Evolutionary conservation across 2,329 filamentous ascomycete genomes (phyloP).

Genomic region (Monosporascus sp.): DNA sequence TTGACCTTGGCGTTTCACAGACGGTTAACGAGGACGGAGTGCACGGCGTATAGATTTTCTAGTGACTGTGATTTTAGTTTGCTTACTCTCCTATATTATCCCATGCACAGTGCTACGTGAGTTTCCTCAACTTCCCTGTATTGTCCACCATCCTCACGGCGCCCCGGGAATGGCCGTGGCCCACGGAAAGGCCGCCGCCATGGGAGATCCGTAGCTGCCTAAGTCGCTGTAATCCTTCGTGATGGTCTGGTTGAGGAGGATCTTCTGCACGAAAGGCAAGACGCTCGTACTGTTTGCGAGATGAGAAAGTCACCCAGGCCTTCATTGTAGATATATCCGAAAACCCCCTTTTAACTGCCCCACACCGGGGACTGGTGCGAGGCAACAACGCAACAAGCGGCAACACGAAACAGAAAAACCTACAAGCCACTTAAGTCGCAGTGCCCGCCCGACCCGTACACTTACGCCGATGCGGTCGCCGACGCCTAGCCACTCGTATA

Average conservation of each 20-base stretch:
- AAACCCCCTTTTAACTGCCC: no score
- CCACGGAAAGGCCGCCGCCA: constrained; percentile 43
- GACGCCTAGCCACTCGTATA: constrained; percentile 49
- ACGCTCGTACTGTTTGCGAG: constrained; percentile 31
- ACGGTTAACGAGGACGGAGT: not conserved
- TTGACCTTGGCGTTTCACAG: not conserved
- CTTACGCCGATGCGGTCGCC: constrained; percentile 44
- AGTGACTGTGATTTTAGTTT: not conserved
- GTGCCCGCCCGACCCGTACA: constrained; percentile 41
- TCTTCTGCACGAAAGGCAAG: constrained; percentile 42
- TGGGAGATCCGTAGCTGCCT: constrained; percentile 36
- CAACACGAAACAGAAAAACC: constrained; percentile 17
- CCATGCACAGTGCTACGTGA: no score
- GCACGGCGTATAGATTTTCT: no score
- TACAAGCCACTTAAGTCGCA: constrained; percentile 45
- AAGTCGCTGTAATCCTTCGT: constrained; percentile 41
- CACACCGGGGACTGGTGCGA: not conserved
- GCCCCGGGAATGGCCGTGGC: constrained; percentile 31
- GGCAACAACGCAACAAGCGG: not conserved
- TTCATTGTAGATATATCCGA: no score
- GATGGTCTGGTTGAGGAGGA: constrained; percentile 40
- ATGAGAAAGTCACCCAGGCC: no score
- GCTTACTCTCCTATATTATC: no score
- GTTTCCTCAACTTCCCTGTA: no score
- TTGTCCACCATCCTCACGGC: constrained; percentile 1